These are phyloP conservation scores for Leccinum griseonigrum DNA, from an alignment of 1,284 basidiomycete species.

Conservation along the genomic window DNA sequence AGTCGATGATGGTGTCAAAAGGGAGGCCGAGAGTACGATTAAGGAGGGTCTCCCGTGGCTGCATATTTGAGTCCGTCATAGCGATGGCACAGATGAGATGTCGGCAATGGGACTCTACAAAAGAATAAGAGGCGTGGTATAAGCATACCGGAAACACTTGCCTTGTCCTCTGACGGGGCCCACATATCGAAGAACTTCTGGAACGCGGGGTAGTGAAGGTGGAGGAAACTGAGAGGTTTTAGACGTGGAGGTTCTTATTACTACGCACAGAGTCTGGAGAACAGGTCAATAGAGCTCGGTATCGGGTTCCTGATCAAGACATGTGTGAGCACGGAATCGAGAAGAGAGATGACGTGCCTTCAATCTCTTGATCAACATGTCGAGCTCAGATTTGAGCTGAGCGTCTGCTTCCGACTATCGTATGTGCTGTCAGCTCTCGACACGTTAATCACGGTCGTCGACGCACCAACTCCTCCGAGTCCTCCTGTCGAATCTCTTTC, in stretches of 20 bases:
- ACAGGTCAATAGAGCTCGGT: slow-evolving; percentile 85
- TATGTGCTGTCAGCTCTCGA: too few relatives aligned
- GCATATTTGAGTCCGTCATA: too few relatives aligned
- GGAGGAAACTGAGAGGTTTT: slow-evolving; percentile 97
- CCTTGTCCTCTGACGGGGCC: slow-evolving; percentile 72
- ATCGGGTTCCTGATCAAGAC: slow-evolving; percentile 73
- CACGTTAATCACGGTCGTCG: too few relatives aligned
- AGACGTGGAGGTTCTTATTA: slow-evolving; percentile 95
- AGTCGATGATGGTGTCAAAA: too few relatives aligned
- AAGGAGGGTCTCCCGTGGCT: too few relatives aligned
- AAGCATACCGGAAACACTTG: slow-evolving; percentile 28
- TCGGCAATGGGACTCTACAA: slow-evolving; percentile 90
- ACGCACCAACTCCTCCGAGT: too few relatives aligned
- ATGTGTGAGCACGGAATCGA: slow-evolving; percentile 10
- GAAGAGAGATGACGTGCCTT: slow-evolving; percentile 47
- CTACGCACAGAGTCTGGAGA: slow-evolving; percentile 88
- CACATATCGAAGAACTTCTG: slow-evolving; percentile 82
- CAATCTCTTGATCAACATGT: slow-evolving; percentile 94
- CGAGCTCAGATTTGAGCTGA: slow-evolving; percentile 92
- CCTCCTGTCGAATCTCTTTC: too few relatives aligned
- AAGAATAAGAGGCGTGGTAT: slow-evolving; percentile 7
- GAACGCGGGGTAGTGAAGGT: slow-evolving; percentile 91
- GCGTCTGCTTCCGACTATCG: slow-evolving; percentile 90
- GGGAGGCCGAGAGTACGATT: too few relatives aligned
- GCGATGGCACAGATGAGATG: slow-evolving; percentile 80